A percentile compares a stretch with the other conserved stretches of the same genome.
phyloP scores from a whole-genome alignment of 2,329 filamentous ascomycete species.

The Orbilia quercus region DNA sequence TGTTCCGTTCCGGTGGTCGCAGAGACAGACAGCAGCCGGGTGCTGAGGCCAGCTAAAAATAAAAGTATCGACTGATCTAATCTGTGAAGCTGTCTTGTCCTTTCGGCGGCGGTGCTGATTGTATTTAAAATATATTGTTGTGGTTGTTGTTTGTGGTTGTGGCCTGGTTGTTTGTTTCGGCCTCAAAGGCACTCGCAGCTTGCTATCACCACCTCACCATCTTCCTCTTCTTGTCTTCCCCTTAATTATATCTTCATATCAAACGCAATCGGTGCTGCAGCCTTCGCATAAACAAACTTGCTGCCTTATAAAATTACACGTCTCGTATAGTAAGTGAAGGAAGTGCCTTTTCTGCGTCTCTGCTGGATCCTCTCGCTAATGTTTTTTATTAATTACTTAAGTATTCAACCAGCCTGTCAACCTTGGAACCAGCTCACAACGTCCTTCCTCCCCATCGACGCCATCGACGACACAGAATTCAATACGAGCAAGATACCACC shows the following conservation, averaged over 20 bases:
- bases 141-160: slow-evolving; percentile 14
- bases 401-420: slow-evolving; percentile 3
- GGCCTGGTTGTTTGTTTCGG: not conserved
- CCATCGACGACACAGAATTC: not conserved
- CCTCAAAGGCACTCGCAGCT: not conserved
- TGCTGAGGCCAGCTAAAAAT: slow-evolving; percentile 47
- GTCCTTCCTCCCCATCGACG: slow-evolving; percentile 1
- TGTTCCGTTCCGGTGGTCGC: slow-evolving; percentile 21
- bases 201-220: slow-evolving; percentile 15
- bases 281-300: not conserved
- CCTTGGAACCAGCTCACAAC: slow-evolving; percentile 14
- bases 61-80: slow-evolving; percentile 18
- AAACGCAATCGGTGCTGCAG: not conserved
- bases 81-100: slow-evolving; percentile 16
- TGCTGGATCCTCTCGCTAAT: slow-evolving; percentile 39
- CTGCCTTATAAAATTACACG: too few relatives aligned
- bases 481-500: not conserved
- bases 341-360: not conserved
- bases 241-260: not conserved
- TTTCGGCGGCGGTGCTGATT: not conserved
- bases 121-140: too few relatives aligned
- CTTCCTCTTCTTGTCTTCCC: slow-evolving; percentile 9
- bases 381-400: not conserved
- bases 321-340: not conserved
- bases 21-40: slow-evolving; percentile 28